Base-by-base conservation (phyloP, 2,329 filamentous ascomycete species). In the Penicillium nordicum region DNA sequence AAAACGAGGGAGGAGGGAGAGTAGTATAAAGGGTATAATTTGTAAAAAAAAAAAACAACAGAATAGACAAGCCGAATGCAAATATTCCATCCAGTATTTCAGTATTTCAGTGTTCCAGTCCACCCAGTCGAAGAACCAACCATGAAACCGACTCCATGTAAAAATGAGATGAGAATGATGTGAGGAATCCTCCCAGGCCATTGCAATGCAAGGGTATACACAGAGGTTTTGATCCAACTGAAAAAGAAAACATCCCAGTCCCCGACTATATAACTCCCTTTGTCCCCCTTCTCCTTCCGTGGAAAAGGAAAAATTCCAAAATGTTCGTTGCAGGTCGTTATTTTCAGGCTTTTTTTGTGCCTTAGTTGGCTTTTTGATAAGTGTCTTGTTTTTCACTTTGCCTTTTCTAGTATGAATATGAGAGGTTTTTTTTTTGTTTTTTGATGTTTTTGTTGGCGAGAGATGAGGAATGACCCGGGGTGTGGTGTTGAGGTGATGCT, bases 191-290 rank as follows among this genome's bases (percentile, higher is more conserved):
- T 55, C 54, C 55, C 58, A 56, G 57, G 47, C 51, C 50, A 62
- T 58, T 50, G 44, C 29, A 52, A 61, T 63, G 60, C 58, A 61
- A 59, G 57, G 55, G 55, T 62, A 61, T 60, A 60, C 56, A 53
- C 44, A 55, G 42, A 47, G 48, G 41, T 37, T 51, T 43, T 50
- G 32, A 46, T 46, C 29, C 47, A 51, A 55, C 21, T 51, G 29
- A 44, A 53, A 53, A 36, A 41, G 18, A 10, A 42, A 10, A 51
- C 11, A 50, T 37, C 40, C 27, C 32, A 45, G 18, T 32, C 16
- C 16, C 47, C 9, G 27, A 51, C 41, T 47, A 37, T 52, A 40
- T 52, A 40, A 55, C 53, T 51, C 53, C 53, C 46, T 50, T 55
- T 30, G n/a, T 16, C 47, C 29, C 30, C 30, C 25, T 21, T 32